Evolutionary conservation across 2,329 filamentous ascomycete species (phyloP).

Genomic region (Drechslerella dactyloides): DNA sequence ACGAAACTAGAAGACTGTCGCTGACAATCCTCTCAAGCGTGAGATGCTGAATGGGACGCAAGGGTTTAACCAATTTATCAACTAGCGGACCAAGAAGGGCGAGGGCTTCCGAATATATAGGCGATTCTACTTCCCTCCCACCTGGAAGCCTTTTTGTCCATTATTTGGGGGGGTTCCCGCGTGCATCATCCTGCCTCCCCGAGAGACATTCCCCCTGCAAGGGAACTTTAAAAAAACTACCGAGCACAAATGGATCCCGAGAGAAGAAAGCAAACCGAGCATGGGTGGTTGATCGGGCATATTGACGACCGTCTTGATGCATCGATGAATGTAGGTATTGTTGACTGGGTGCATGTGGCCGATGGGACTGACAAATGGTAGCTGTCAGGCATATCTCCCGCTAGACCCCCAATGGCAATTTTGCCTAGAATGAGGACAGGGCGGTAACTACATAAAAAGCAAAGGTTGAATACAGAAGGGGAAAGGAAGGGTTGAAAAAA

Average conservation of each 20-base stretch:
- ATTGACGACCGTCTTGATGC: slow-evolving; percentile 12
- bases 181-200: slow-evolving; percentile 48
- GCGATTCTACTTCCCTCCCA: slow-evolving; percentile 11
- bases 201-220: slow-evolving; percentile 43
- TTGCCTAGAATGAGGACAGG: slow-evolving; percentile 45
- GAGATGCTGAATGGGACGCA: slow-evolving; percentile 36
- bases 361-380: slow-evolving; percentile 47
- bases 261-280: slow-evolving; percentile 28
- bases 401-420: slow-evolving; percentile 45
- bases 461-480: slow-evolving; percentile 17
- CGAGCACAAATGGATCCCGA: slow-evolving; percentile 50
- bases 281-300: slow-evolving; percentile 42
- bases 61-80: slow-evolving; percentile 13
- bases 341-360: slow-evolving; percentile 13
- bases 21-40: slow-evolving; percentile 40
- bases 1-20: slow-evolving; percentile 25
- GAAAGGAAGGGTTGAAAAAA: slow-evolving; percentile 5
- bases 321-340: slow-evolving; percentile 6
- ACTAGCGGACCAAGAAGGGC: slow-evolving; percentile 24
- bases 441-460: slow-evolving; percentile 30
- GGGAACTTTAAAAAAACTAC: slow-evolving; percentile 51
- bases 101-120: slow-evolving; percentile 48
- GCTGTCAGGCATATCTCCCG: slow-evolving; percentile 49
- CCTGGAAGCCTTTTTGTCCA: slow-evolving; percentile 16
- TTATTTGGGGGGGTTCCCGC: slow-evolving; percentile 28